Base-by-base conservation (phyloP, 2,329 filamentous ascomycete species). In the Apiospora rasikravindrae region DNA sequence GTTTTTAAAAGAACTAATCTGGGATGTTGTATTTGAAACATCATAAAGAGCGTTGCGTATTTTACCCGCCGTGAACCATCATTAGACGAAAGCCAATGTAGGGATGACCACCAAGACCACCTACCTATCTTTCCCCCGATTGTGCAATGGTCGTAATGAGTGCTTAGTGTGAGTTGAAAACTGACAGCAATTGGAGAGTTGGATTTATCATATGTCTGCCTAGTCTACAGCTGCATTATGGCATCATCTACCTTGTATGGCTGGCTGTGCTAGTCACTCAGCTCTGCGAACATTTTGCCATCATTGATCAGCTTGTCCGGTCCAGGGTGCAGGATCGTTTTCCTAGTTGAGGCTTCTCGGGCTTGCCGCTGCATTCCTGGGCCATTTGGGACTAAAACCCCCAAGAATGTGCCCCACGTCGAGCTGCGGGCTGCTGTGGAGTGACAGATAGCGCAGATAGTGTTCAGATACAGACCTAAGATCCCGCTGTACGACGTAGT, bases 291-390 rank as follows among this genome's bases (percentile, higher is more conserved):
- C 33, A 64, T 37, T 22, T 33, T n/a, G 29, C 33, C n/a, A n/a
- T 64, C 19, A 45, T 22, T 22, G 5, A 16, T 4, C 57, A 64
- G 22, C 33, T 24, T 64, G 57, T 40, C 29, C 22, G 11, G 29
- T 64, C 33, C 22, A 29, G 57, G 40, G 40, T 42, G 40, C 40
- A 42, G 40, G 40, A 11, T 40, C 57, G 4, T 64, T 64, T 64
- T 37, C 57, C 33, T 61, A 37, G 53, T n/a, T 61, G 53, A 61
- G 53, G 53, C 53, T 37, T 61, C 53, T 61, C 53, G 29, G 53
- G 29, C 53, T 40, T 40, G 57, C 33, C 33, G 33, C 57, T 64
- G 57, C 57, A 64, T 64, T 64, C 57, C 19, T 64, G 22, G 57
- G 57, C 33, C 33, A 40, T 40, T 40, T 37, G 33, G 57, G 33